Conservation (phyloP, 2,329 filamentous ascomycete species). For the Colletotrichum tropicale region DNA sequence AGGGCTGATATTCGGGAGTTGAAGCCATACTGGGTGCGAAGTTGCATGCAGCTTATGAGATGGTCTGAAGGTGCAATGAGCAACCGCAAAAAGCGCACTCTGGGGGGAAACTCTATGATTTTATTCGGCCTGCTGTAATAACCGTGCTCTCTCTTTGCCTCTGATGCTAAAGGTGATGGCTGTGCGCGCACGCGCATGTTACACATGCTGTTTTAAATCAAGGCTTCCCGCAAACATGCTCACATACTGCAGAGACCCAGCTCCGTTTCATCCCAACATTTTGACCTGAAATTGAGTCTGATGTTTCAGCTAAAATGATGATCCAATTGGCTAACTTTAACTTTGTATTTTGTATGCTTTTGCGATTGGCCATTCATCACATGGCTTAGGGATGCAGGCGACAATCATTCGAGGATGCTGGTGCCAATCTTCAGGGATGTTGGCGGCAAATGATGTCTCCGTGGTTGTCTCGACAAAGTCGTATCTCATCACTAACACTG, state of each 20-base stretch:
- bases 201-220: constrained; percentile 5
- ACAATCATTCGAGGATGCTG: not conserved
- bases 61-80: not conserved
- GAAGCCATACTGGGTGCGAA: constrained; percentile 13
- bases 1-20: constrained; percentile 21
- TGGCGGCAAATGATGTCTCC: not conserved
- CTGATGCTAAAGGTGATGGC: not conserved
- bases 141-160: not conserved
- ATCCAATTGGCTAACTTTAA: not conserved
- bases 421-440: not conserved
- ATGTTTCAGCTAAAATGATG: not conserved
- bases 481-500: not conserved
- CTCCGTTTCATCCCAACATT: not conserved
- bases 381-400: not conserved
- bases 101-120: not conserved
- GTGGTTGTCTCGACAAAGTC: not conserved
- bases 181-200: not conserved
- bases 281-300: not conserved
- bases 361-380: not conserved
- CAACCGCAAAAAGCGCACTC: accelerated
- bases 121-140: not conserved
- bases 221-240: not conserved
- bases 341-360: not conserved
- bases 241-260: not conserved
- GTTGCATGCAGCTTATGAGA: not conserved